phyloP scores from a whole-genome alignment of 352 stramenopile species.

The Phytophthora tentaculata region DNA sequence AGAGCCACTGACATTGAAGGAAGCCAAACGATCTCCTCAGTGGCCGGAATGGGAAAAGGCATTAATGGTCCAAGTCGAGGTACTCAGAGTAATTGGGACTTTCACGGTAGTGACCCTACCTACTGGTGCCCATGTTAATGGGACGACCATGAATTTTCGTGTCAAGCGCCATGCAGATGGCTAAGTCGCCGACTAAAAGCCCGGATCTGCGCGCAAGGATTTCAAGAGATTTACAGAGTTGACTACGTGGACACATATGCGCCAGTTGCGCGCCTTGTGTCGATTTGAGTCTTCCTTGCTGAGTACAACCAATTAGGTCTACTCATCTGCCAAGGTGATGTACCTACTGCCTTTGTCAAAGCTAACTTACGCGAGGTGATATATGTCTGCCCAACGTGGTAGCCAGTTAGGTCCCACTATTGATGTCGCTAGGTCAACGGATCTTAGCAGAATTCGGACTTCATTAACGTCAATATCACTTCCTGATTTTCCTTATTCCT shows the following conservation, averaged over 20 bases:
- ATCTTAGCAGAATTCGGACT: too few relatives aligned
- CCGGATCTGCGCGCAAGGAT: too few relatives aligned
- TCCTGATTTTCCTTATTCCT: too few relatives aligned
- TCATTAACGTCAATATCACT: too few relatives aligned
- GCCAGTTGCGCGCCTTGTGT: background rate
- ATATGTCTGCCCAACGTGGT: too few relatives aligned
- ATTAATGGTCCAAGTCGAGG: background rate
- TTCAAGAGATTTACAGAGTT: background rate
- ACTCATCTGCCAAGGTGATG: background rate
- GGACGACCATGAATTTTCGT: background rate
- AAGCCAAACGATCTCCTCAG: too few relatives aligned
- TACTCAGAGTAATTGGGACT: background rate
- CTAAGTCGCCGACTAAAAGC: background rate
- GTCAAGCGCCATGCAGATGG: background rate
- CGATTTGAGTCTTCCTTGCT: background rate
- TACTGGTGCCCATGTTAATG: background rate
- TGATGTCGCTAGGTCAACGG: too few relatives aligned
- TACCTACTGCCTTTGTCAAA: too few relatives aligned
- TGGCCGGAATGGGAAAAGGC: too few relatives aligned
- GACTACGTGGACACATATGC: background rate
- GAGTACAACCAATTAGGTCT: background rate
- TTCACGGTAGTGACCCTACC: background rate
- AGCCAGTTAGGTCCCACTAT: too few relatives aligned
- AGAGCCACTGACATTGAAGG: too few relatives aligned
- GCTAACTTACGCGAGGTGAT: background rate